These are phyloP conservation scores for Tricholoma hemisulphureum DNA, from an alignment of 768 basidiomycete species.

Conservation along the genomic window DNA sequence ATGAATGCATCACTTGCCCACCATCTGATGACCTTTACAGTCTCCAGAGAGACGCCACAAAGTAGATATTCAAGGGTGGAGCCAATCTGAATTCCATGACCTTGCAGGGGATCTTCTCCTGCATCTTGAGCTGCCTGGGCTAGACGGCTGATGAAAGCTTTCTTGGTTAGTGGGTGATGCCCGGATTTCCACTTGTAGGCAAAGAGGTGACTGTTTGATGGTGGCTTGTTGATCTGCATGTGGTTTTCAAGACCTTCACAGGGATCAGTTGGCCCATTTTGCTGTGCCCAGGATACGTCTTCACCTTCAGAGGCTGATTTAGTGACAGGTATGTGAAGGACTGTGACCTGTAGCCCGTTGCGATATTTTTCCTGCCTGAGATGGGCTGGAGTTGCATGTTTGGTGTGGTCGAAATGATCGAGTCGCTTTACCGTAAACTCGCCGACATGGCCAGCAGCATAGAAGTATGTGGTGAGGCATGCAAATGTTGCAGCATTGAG, in stretches of 20 bases:
- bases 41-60: conserved; percentile 13
- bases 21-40: conserved; percentile 10
- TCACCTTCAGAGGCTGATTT: conserved; percentile 14
- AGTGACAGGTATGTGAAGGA: conserved; percentile 13
- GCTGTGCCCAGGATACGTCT: conserved; percentile 10
- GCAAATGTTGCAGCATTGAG: too few relatives aligned
- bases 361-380: conserved; percentile 2
- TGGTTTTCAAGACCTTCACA: conserved; percentile 4
- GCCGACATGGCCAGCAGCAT: conserved; percentile 10
- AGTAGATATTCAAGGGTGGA: conserved; percentile 21
- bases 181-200: background rate
- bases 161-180: conserved; percentile 20
- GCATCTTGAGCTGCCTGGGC: conserved; percentile 4
- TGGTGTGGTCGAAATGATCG: background rate
- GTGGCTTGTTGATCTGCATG: conserved; percentile 8
- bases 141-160: conserved; percentile 18
- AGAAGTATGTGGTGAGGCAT: conserved; percentile 20
- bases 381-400: background rate
- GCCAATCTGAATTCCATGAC: conserved; percentile 27
- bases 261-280: too few relatives aligned
- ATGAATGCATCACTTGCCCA: conserved; percentile 10
- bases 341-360: conserved; percentile 2
- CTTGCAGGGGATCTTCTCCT: conserved; percentile 11
- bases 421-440: conserved; percentile 18
- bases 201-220: conserved; percentile 4